Percentiles rank a stretch among this genome's conserved stretches.
Evolutionary conservation across 2,329 filamentous ascomycete genomes (phyloP).

Genomic region (Aureobasidium sp.): DNA sequence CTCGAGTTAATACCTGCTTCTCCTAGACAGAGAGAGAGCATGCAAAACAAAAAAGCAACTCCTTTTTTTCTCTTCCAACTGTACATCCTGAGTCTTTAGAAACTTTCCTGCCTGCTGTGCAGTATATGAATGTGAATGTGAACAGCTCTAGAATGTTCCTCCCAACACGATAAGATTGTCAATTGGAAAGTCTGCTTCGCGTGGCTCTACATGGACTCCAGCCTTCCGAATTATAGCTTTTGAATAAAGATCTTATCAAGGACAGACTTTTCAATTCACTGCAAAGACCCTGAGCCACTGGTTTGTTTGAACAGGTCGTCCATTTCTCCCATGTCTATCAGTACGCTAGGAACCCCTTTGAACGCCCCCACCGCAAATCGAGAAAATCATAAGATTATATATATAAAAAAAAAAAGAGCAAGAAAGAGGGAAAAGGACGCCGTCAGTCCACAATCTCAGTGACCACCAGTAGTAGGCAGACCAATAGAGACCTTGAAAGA

Average conservation of each 20-base stretch:
- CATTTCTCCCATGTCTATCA: background rate
- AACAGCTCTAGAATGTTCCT: no score
- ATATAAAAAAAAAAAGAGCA: no score
- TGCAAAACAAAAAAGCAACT: slow-evolving; percentile 7
- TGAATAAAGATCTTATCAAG: no score
- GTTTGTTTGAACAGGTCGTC: background rate
- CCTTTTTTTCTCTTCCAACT: background rate
- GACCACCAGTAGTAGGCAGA: slow-evolving; percentile 25
- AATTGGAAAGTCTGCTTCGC: no score
- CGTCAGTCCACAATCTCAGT: slow-evolving; percentile 12
- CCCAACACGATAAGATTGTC: no score
- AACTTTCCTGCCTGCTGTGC: background rate
- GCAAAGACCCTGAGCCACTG: no score
- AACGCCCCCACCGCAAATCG: background rate
- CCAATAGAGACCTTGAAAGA: slow-evolving; percentile 46
- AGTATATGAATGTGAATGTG: no score
- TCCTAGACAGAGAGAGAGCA: background rate
- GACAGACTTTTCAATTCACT: no score
- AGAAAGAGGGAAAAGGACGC: background rate
- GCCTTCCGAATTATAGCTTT: no score
- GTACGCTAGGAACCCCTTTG: background rate
- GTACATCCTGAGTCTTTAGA: background rate
- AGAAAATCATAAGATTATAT: background rate
- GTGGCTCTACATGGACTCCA: no score
- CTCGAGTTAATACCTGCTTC: background rate